These are phyloP conservation scores for Claviceps monticola DNA, from an alignment of 2,329 filamentous ascomycete genomes.

Conservation along the genomic window DNA sequence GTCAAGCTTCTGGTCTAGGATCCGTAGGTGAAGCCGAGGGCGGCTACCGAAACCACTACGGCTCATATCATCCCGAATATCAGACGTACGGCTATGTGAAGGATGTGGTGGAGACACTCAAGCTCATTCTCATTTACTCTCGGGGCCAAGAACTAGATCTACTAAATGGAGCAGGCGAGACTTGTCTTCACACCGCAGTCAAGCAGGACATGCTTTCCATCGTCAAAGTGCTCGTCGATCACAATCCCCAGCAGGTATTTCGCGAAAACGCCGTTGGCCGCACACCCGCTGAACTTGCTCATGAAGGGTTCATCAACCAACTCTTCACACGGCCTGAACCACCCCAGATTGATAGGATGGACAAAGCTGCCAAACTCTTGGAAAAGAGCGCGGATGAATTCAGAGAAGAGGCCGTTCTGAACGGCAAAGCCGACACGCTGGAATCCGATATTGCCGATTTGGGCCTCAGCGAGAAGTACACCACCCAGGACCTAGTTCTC, in stretches of 20 bases:
- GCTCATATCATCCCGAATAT: slow-evolving; percentile 3
- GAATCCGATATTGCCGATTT: slow-evolving; percentile 10
- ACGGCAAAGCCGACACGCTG: slow-evolving; percentile 10
- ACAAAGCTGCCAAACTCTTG: slow-evolving; percentile 7
- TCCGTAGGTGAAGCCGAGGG: slow-evolving; percentile 2
- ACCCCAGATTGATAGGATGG: not conserved
- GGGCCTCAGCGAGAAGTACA: slow-evolving; percentile 18
- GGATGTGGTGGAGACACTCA: slow-evolving; percentile 28
- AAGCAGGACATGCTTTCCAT: slow-evolving; percentile 22
- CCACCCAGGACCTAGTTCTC: slow-evolving; percentile 10
- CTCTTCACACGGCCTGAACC: slow-evolving; percentile 15
- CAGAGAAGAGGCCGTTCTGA: not conserved
- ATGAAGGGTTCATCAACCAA: slow-evolving; percentile 35
- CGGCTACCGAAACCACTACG: slow-evolving; percentile 4
- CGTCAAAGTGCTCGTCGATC: slow-evolving; percentile 34
- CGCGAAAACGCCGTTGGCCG: slow-evolving; percentile 65
- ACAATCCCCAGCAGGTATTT: slow-evolving; percentile 44
- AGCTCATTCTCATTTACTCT: slow-evolving; percentile 39
- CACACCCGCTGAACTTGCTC: slow-evolving; percentile 56
- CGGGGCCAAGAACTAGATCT: slow-evolving; percentile 40
- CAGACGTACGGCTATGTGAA: slow-evolving; percentile 13
- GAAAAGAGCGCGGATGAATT: slow-evolving; percentile 4
- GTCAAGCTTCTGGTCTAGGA: slow-evolving; percentile 12
- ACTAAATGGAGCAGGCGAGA: slow-evolving; percentile 52
- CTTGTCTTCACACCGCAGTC: slow-evolving; percentile 46